A percentile compares a stretch with the other conserved stretches of the same genome.
phyloP scores from a whole-genome alignment of 495 filamentous ascomycete species.

The Beverwykella pulmonaria region DNA sequence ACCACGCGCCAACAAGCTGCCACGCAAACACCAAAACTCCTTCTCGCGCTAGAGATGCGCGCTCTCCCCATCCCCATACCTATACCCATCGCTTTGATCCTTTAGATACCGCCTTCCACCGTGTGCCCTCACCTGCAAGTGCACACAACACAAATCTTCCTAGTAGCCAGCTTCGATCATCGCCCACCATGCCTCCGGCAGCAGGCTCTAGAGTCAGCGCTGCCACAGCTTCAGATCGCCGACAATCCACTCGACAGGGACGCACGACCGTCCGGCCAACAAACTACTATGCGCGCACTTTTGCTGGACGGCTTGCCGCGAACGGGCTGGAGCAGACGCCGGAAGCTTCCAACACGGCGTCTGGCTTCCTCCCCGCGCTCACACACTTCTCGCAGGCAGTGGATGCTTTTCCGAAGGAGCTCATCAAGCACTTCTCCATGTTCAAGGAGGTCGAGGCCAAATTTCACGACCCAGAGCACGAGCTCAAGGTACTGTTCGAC shows the following conservation, averaged over 20 bases:
- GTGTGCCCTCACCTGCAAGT: not conserved
- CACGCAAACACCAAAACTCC: not conserved
- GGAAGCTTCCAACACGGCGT: slow-evolving; percentile 48
- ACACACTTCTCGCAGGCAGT: slow-evolving; percentile 93
- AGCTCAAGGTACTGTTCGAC: slow-evolving; percentile 70
- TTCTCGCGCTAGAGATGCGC: not conserved
- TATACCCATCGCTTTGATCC: not conserved
- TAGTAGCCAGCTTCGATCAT: not conserved
- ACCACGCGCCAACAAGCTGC: not conserved
- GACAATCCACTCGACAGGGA: slow-evolving; percentile 62
- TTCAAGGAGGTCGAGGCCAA: slow-evolving; percentile 98
- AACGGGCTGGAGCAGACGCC: slow-evolving; percentile 36
- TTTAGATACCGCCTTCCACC: not conserved
- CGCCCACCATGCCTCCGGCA: slow-evolving; percentile 32
- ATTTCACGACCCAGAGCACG: slow-evolving; percentile 72
- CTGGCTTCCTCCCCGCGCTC: slow-evolving; percentile 86
- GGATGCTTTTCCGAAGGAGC: slow-evolving; percentile 88
- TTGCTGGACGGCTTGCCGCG: slow-evolving; percentile 51
- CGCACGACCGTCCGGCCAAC: slow-evolving; percentile 63
- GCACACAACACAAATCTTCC: not conserved
- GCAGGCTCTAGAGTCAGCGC: slow-evolving; percentile 27
- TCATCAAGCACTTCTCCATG: slow-evolving; percentile 89
- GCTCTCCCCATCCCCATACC: not conserved
- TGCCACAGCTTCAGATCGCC: slow-evolving; percentile 45
- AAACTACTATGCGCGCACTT: slow-evolving; percentile 59